phyloP scores from a whole-genome alignment of 2,329 filamentous ascomycete species.

The Exserohilum turcica region DNA sequence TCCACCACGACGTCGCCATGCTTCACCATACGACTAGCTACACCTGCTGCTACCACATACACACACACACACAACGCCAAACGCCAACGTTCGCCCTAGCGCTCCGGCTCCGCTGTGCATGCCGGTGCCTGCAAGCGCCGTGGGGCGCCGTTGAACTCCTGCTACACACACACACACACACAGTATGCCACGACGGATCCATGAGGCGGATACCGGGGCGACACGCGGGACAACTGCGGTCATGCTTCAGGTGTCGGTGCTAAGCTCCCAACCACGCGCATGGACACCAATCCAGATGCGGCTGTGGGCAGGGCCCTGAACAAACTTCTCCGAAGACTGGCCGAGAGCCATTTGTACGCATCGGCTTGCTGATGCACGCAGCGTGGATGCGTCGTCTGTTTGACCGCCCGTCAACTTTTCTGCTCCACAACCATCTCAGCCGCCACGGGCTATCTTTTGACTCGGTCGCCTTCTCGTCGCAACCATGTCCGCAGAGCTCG shows the following conservation, averaged over 20 bases:
- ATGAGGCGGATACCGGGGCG: not conserved
- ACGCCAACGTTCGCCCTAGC: not conserved
- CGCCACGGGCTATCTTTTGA: not conserved
- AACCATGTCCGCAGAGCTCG: conserved; percentile 1
- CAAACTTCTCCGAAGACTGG: not conserved
- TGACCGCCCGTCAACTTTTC: not conserved
- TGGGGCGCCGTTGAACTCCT: not conserved
- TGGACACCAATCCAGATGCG: not conserved
- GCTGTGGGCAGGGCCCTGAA: not conserved
- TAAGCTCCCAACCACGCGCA: not conserved
- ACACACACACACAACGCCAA: not conserved
- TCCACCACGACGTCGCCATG: no score
- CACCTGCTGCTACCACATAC: no score
- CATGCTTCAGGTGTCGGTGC: conserved; percentile 1
- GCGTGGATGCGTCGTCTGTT: not conserved
- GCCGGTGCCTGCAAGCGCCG: not conserved
- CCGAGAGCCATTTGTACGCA: conserved; percentile 2
- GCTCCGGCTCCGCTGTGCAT: not conserved
- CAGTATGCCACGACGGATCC: not conserved
- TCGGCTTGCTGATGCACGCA: not conserved
- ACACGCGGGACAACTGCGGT: conserved; percentile 1
- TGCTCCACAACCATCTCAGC: not conserved
- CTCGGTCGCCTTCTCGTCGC: not conserved
- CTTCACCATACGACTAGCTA: no score
- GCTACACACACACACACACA: not conserved